These are phyloP conservation scores for Solanum gracilifrons DNA, from an alignment of 257 asterid genomes.

Conservation along the genomic window DNA sequence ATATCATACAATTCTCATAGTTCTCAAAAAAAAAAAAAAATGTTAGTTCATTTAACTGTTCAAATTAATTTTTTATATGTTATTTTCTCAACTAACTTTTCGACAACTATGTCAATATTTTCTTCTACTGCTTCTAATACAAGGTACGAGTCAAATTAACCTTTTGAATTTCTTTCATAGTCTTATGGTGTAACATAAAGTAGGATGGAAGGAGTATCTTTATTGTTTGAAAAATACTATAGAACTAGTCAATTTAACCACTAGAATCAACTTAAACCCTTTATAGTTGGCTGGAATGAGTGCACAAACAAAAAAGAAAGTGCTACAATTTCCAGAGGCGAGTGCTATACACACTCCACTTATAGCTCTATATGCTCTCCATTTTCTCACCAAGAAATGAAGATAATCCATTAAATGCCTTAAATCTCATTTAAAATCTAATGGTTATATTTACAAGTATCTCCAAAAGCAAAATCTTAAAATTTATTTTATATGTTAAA, in stretches of 20 bases:
- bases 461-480: not conserved
- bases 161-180: not conserved
- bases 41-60: not conserved
- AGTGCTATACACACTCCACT: not conserved
- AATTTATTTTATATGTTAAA: too few species aligned
- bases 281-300: not conserved
- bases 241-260: not conserved
- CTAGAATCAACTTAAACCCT: not conserved
- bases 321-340: not conserved
- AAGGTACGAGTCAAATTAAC: not conserved
- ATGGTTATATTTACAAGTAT: not conserved
- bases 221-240: not conserved
- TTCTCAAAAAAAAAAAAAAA: not conserved
- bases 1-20: not conserved
- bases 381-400: not conserved
- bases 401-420: not conserved
- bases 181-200: not conserved
- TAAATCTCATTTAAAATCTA: not conserved
- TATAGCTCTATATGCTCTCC: not conserved
- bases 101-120: not conserved
- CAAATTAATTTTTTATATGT: not conserved
- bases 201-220: not conserved
- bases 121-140: not conserved
- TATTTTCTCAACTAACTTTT: not conserved
- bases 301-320: not conserved